These are phyloP conservation scores for Coniochaeta sp. DNA, from an alignment of 2,329 filamentous ascomycete species.

Conservation along the genomic window DNA sequence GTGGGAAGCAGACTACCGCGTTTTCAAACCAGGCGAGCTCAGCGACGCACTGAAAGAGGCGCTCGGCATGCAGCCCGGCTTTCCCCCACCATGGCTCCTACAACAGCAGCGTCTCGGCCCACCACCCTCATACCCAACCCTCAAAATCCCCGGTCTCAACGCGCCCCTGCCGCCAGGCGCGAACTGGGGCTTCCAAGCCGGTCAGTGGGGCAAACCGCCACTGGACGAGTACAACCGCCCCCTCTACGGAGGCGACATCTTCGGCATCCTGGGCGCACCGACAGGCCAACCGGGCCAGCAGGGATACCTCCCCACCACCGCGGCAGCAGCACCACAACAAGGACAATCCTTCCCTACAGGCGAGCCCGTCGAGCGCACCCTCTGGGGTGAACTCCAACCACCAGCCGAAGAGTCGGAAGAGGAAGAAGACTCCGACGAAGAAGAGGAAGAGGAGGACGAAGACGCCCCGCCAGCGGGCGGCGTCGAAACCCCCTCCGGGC, in stretches of 20 bases:
- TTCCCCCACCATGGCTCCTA: constrained; percentile 93
- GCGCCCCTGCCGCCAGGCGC: constrained; percentile 84
- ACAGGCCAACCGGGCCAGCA: neutral
- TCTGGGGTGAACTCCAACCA: constrained; percentile 89
- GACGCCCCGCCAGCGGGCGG: constrained; percentile 56
- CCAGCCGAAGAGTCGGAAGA: constrained; percentile 69
- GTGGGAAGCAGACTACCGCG: constrained; percentile 87
- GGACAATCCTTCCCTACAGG: constrained; percentile 29
- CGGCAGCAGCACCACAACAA: constrained; percentile 11
- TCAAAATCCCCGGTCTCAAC: constrained; percentile 91
- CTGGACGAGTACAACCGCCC: constrained; percentile 90
- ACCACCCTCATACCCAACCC: constrained; percentile 88
- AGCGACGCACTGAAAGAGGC: constrained; percentile 88
- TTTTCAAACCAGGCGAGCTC: constrained; percentile 83
- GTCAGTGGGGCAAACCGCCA: constrained; percentile 92
- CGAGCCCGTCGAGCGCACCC: constrained; percentile 75
- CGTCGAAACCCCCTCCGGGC: constrained; percentile 65
- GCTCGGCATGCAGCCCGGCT: constrained; percentile 85
- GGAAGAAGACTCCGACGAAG: constrained; percentile 54
- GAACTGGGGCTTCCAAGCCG: constrained; percentile 90
- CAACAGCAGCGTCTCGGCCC: constrained; percentile 93
- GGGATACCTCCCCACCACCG: constrained; percentile 10
- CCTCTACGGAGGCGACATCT: constrained; percentile 89
- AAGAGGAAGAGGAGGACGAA: constrained; percentile 52
- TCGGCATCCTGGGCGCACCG: constrained; percentile 56